Evolutionary conservation across 2,329 filamentous ascomycete species (phyloP), one percentile per base, ranked within the genome.

Genomic region (Cladosporium colombiae): DNA sequence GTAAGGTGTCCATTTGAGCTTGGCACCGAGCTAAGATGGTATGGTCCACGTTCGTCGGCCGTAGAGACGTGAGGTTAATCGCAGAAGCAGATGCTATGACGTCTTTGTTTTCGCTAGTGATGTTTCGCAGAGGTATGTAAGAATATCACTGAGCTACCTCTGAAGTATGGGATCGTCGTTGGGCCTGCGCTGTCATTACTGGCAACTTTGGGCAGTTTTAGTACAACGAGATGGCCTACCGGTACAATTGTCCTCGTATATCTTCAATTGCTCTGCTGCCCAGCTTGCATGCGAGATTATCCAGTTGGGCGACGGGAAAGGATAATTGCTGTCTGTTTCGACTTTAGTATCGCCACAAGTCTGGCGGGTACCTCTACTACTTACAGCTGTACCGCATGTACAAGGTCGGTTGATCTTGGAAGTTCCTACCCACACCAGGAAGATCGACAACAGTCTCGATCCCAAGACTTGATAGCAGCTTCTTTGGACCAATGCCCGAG

Each of bases 401-500:
- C 18, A 64, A 64, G n/a, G 68, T 69, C 46, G 77, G 71, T 72
- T 77, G 76, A 35, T 77, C 75, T 29, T 77, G 76, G 67, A 86
- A 85, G 58, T 83, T 79, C 27, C 81, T 73, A 2, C 86, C 85
- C 0, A 87, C 85, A 2, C 83, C 84, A 0, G 82, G 81, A 1
- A 86, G 72, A 58, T 84, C 78, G 2, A 80, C 76, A 0, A 83
- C 70, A 2, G 83, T 71, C 0, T 81, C 77, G 2, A 88, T 80
- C 0, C 80, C 81, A 0, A 81, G 79, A 25, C 75, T 76, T 44
- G 80, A 72, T 1, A 89, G 79, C 5, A 87, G 70, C 0, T 78
- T 71, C 3, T 77, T 75, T 55, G 81, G 78, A 3, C 88, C 88
- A 46, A 90, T 81, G 0, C 88, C 88, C 0, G 86, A 88, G 1